Base-by-base conservation (phyloP, 192 early-diverging fungal species). In the Phlyctochytrium arcticum region DNA sequence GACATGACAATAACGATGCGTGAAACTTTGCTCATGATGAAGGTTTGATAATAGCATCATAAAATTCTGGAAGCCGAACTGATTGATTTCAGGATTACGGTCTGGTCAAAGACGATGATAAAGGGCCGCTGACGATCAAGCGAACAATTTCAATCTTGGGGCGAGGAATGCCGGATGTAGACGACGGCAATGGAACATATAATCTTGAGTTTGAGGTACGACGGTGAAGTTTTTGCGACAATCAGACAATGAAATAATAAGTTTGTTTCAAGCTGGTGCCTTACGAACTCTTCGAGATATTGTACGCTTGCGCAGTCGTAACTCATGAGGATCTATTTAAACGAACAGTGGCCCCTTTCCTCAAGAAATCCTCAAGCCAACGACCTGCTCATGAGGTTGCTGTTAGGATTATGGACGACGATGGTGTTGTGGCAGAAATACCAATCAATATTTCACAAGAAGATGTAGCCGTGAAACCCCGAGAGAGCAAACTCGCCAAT, bases 121-220 rank as follows among this genome's bases (percentile, higher is more conserved):
- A 53, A 8, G 67, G 71, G 7, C 35, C 64, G 9, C 55, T 76
- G 21, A 73, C 66, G 1, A 60, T 82, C n/a, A n/a, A 48, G 9
- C 33, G 54, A 23, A 64, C 76, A 26, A 66, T 82, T 26, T 31
- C 49, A 4, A 49, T 72, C 17, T 74, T 82, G 44, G 62, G 66
- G 17, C 42, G 15, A 12, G 30, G 34, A 24, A 47, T 69, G 30
- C 67, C 74, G 3, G 26, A 10, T 1, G 71, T 81, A 5, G 21
- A n/a, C 12, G 65, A 71, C 29, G 56, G 46, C 26, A 44, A 37
- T 24, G 76, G 68, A 6, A 35, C 50, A 30, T 69, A 70, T 60
- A 82, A 82, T 53, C 65, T 82, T 23, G 80, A 82, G 53, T 72
- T 68, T 64, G 80, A 81, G 71, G 79, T 81, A 62, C 12, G 2